Conservation (phyloP, 345 rosid species). For the Salix viminalis region DNA sequence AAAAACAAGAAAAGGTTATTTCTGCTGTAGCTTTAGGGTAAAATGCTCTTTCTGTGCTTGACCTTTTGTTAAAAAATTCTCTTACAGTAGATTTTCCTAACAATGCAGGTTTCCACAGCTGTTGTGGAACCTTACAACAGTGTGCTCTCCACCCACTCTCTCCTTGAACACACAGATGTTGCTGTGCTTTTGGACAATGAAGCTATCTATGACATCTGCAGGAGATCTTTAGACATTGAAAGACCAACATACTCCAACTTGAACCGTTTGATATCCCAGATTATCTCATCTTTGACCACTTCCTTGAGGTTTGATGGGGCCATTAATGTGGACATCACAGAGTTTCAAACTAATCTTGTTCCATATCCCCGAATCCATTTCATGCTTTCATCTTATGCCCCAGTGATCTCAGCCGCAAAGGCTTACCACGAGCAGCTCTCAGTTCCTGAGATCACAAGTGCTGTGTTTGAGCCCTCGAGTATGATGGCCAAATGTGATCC, state of each 20-base stretch:
- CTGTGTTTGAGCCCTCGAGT: constrained; percentile 74
- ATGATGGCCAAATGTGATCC: constrained; percentile 94
- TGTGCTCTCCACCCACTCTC: constrained; percentile 77
- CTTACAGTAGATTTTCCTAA: neutral
- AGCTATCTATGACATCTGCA: constrained; percentile 79
- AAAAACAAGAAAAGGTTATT: neutral
- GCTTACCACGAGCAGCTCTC: constrained; percentile 80
- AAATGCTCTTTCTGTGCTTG: neutral
- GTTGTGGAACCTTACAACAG: constrained; percentile 86
- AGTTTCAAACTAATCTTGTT: constrained; percentile 79
- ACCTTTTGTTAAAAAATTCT: neutral
- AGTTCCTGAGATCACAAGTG: constrained; percentile 68
- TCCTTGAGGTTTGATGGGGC: constrained; percentile 85
- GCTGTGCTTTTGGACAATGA: constrained; percentile 75
- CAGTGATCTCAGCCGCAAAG: constrained; percentile 70
- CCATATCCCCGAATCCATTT: constrained; percentile 84
- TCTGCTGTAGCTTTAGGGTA: neutral
- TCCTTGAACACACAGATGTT: constrained; percentile 80
- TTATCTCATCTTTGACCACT: constrained; percentile 70
- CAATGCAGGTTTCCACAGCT: constrained; percentile 71
- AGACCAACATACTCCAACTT: constrained; percentile 71
- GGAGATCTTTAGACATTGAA: constrained; percentile 71
- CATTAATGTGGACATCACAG: constrained; percentile 72
- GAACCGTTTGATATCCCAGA: constrained; percentile 72
- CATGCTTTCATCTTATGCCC: constrained; percentile 86